Evolutionary conservation across 306 rosid genomes (phyloP), one percentile per base, ranked within the genome.

Genomic region (Lathyrus tuberosus): DNA sequence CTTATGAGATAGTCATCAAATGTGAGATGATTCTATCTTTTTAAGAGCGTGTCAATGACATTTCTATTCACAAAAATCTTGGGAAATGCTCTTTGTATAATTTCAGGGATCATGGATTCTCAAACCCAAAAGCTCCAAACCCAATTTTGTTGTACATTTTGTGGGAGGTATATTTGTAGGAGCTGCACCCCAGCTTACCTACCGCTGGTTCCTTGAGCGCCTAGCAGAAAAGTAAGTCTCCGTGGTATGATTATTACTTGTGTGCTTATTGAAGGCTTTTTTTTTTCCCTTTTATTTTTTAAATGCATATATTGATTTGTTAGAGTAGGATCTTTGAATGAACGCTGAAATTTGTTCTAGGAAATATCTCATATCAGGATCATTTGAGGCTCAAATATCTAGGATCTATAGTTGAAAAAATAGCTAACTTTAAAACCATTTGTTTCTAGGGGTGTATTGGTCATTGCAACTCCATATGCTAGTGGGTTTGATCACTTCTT

Each of bases 401-500:
- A 24, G 11, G 68, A 67, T 53, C 65, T 44, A 46, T 48, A 56
- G 59, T 65, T 12, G 17, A 11, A 71, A 54, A 58, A 76, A 59
- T 67, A 62, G 64, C 69, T 65, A 72, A 74, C 73, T 13, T 20
- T 43, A n/a, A 46, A 70, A 42, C 53, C 47, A 30, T 61, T 78
- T 62, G 67, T 75, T 76, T 33, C 54, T 71, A 91, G 99, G 90
- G 99, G 96, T 46, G 46, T 91, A 72, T 64, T 94, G 79, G 69
- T 94, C 78, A 91, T 94, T 79, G 97, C 99, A 81, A 94, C 99
- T 31, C 99, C 97, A 63, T 94, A 91, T 76, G 95, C 97, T 24
- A 94, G 99, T 82, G 99, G 99, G 62, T 94, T 91, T 85, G 99
- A 94, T 79, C 86, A 94, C 87, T 91, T 94, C 88, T 91, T 75